phyloP scores from a whole-genome alignment of 2,329 filamentous ascomycete genomes.

The Colletotrichum lupini region DNA sequence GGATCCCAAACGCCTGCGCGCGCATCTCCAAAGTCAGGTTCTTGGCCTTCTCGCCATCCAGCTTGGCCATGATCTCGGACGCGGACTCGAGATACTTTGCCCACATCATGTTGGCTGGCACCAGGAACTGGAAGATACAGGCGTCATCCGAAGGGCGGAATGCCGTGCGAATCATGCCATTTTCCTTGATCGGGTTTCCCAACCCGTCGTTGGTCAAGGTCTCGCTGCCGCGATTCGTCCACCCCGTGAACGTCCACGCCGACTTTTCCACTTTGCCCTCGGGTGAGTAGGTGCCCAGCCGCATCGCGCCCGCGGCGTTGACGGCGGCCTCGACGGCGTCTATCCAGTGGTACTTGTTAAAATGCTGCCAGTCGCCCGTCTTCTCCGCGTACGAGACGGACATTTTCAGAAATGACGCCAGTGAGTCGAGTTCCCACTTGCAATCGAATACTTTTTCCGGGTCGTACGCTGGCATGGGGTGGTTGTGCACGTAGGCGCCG shows the following conservation, averaged over 20 bases:
- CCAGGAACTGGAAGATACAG: slow-evolving; percentile 85
- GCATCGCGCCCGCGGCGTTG: slow-evolving; percentile 75
- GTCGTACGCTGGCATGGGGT: slow-evolving; percentile 73
- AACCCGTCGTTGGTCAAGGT: slow-evolving; percentile 81
- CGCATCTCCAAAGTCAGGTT: slow-evolving; percentile 65
- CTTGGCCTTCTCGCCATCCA: slow-evolving; percentile 54
- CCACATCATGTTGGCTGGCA: slow-evolving; percentile 92
- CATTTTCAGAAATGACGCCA: slow-evolving; percentile 86
- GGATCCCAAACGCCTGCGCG: slow-evolving; percentile 70
- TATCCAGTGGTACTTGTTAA: slow-evolving; percentile 78
- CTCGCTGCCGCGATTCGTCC: slow-evolving; percentile 80
- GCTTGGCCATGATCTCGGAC: slow-evolving; percentile 55
- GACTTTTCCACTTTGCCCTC: slow-evolving; percentile 64
- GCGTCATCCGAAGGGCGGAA: slow-evolving; percentile 90
- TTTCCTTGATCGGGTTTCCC: slow-evolving; percentile 85
- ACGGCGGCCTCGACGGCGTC: slow-evolving; percentile 78
- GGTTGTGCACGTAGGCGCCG: slow-evolving; percentile 67
- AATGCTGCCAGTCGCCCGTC: slow-evolving; percentile 76
- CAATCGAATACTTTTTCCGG: slow-evolving; percentile 79
- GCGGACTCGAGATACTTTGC: slow-evolving; percentile 68
- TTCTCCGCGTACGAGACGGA: slow-evolving; percentile 80
- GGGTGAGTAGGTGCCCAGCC: slow-evolving; percentile 76
- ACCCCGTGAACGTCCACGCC: slow-evolving; percentile 84
- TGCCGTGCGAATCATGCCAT: slow-evolving; percentile 85
- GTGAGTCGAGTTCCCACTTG: slow-evolving; percentile 92